Evolutionary conservation across 371 early-diverging fungal genomes (phyloP), one percentile per base, ranked within the genome.

Genomic region (Apophysomyces trapeziformis): DNA sequence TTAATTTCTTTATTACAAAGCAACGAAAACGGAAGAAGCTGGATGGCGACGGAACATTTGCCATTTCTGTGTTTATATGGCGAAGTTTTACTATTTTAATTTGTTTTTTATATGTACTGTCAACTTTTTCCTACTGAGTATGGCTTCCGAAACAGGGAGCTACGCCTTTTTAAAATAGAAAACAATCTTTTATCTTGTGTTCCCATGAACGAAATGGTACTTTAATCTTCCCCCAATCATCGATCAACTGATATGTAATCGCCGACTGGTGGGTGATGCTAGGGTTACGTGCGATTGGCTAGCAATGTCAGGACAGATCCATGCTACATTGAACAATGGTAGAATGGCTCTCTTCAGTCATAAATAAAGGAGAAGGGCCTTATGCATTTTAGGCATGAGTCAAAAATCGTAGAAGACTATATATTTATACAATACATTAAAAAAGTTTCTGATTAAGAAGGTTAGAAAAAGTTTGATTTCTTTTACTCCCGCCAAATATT

Each of bases 81-180:
- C 9, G 9, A 7, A 50, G 21, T 18, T 8, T 50, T 50, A 26
- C 21, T 50, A 50, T 50, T 50, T 50, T 50, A 50, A 50, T 50
- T 50, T 50, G 9, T 50, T 50, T 50, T 50, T 50, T 50, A 21
- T 50, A 50, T 50, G 54, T 50, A 50, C 54, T 50, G 54, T 50
- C 54, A 50, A 50, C 41, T 50, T n/a, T 50, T 45, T 13, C 7
- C 5, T 50, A 50, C 54, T 21, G 21, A 50, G 18, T 21, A 50
- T 21, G 21, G 9, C 16, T 50, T 26, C 54, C 54, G 54, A 50
- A 50, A 50, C 54, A 50, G 54, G 54, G 54, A 50, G 54, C 21
- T 21, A 21, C 54, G 54, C 54, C 32, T 32, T 50, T 21, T 50
- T 21, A 18, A 50, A 50, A 50, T 35, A 41, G 41, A 41, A 41